Evolutionary conservation across 345 rosid species (phyloP).

Genomic region (Pistacia atlantica): DNA sequence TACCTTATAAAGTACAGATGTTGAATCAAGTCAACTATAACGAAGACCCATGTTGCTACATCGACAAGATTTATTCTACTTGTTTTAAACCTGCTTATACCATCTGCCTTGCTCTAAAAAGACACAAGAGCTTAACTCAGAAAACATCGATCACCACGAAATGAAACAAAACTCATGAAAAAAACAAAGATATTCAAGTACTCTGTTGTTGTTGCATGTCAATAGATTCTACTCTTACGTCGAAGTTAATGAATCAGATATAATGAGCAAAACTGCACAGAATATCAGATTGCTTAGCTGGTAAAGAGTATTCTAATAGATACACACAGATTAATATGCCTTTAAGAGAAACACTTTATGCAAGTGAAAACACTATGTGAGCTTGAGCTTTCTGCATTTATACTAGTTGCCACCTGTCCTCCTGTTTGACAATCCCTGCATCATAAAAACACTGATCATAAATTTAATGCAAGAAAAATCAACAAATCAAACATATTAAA

Average conservation of each 20-base stretch:
- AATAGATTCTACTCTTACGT: slow-evolving; percentile 11
- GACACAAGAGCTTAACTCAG: slow-evolving; percentile 18
- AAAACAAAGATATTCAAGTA: no score
- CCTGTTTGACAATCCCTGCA: no score
- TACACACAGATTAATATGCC: not conserved
- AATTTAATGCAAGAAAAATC: slow-evolving; percentile 6
- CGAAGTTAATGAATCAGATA: no score
- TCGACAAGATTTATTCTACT: no score
- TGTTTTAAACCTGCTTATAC: no score
- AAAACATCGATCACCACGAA: no score
- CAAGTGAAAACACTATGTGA: slow-evolving; percentile 97
- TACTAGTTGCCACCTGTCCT: slow-evolving; percentile 94
- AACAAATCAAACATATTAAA: not conserved
- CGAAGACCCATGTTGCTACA: no score
- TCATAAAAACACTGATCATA: slow-evolving; percentile 3
- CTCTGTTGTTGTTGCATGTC: not conserved
- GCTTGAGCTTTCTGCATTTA: slow-evolving; percentile 98
- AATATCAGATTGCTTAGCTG: not conserved
- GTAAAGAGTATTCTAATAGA: not conserved
- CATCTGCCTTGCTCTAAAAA: not conserved
- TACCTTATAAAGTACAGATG: no score
- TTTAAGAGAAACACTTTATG: not conserved
- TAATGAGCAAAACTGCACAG: not conserved
- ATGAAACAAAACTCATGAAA: no score
- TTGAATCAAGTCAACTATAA: no score